Conservation (phyloP, 2,329 filamentous ascomycete genomes). For the Penicillium sp. region DNA sequence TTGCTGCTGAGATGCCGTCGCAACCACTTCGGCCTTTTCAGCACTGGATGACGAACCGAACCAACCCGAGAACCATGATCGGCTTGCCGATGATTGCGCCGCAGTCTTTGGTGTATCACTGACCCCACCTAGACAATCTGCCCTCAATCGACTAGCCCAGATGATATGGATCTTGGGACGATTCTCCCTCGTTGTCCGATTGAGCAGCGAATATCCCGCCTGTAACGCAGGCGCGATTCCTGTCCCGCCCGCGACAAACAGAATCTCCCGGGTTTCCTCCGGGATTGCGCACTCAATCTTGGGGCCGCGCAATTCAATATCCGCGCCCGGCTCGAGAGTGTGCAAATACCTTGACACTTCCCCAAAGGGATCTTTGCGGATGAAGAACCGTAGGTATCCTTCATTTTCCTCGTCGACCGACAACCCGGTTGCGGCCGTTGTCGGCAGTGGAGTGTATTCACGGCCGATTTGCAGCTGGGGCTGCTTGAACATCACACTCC, state of each 20-base stretch:
- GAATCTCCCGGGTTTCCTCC: constrained; percentile 51
- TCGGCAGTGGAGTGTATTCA: constrained; percentile 77
- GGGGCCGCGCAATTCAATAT: constrained; percentile 73
- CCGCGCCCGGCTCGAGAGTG: constrained; percentile 54
- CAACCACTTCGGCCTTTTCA: not conserved
- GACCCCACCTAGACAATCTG: constrained; percentile 59
- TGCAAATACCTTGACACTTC: constrained; percentile 82
- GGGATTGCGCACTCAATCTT: constrained; percentile 61
- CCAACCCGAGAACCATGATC: constrained; percentile 29
- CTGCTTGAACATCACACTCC: constrained; percentile 91
- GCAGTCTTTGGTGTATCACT: constrained; percentile 40
- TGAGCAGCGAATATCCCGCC: constrained; percentile 57
- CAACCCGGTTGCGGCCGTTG: constrained; percentile 19
- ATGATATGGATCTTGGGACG: constrained; percentile 61
- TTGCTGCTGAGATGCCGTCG: constrained; percentile 3
- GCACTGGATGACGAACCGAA: constrained; percentile 16
- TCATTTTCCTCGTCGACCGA: constrained; percentile 25
- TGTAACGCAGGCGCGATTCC: constrained; percentile 88
- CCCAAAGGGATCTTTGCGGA: constrained; percentile 70
- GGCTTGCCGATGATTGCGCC: constrained; percentile 1
- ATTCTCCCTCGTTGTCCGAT: constrained; percentile 22
- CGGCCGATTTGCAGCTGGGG: constrained; percentile 87
- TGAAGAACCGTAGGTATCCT: constrained; percentile 61
- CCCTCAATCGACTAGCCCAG: constrained; percentile 68
- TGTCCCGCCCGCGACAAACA: constrained; percentile 89